Evolutionary conservation across 257 asterid genomes (phyloP).

Genomic region (Voacanga thouarsii): DNA sequence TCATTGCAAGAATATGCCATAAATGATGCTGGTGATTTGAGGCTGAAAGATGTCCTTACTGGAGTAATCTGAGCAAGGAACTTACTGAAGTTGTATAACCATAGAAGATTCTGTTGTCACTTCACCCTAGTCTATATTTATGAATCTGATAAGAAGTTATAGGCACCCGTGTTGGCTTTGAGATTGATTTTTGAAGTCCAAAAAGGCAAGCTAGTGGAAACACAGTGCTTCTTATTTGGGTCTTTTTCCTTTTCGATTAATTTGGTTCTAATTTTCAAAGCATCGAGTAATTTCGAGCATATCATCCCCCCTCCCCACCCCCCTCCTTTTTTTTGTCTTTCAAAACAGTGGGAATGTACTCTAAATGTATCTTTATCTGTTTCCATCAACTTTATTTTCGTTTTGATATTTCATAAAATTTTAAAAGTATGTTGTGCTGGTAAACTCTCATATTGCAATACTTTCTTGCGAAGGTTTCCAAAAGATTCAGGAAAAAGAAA

Average conservation of each 20-base stretch:
- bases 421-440: background rate
- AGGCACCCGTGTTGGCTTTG: background rate
- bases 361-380: background rate
- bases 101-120: background rate
- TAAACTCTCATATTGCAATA: constrained; percentile 8
- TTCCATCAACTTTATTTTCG: background rate
- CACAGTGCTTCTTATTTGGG: background rate
- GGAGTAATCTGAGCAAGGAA: background rate
- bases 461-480: constrained; percentile 64
- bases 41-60: background rate
- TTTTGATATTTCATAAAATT: background rate
- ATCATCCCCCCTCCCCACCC: background rate
- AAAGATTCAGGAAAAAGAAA: constrained; percentile 66
- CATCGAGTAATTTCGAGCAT: background rate
- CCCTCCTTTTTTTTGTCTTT: background rate
- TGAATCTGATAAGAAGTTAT: background rate
- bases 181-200: background rate
- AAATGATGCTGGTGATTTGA: background rate
- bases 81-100: background rate
- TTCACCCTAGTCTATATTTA: background rate
- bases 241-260: background rate
- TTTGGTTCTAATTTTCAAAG: background rate
- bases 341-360: background rate
- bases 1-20: background rate
- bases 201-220: background rate